Conservation (phyloP, 805 yeast genomes). For the Kazachstania kunashirensis region DNA sequence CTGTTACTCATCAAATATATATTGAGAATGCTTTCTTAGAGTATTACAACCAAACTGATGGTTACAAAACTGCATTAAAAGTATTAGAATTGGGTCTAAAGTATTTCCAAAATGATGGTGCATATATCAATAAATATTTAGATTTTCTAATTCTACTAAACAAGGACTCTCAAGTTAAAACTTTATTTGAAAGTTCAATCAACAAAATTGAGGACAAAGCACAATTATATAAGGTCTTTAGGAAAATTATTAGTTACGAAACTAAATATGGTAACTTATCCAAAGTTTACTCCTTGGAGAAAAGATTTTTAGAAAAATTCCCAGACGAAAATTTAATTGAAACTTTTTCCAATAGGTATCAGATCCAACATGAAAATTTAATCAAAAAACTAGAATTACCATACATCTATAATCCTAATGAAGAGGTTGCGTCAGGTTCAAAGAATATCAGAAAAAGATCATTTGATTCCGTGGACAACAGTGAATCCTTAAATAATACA, state of each 20-base stretch:
- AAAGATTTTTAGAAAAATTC: conserved; percentile 54
- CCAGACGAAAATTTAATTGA: conserved; percentile 42
- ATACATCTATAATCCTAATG: conserved; percentile 17
- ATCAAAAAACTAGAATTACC: conserved; percentile 29
- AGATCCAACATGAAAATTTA: conserved; percentile 29
- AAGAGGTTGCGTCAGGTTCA: neutral
- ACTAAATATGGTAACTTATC: conserved; percentile 59
- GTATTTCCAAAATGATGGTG: conserved; percentile 41
- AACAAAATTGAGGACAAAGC: conserved; percentile 33
- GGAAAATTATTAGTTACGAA: conserved; percentile 58
- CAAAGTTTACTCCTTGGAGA: conserved; percentile 56
- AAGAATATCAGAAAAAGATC: conserved; percentile 1
- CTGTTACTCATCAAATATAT: conserved; percentile 64
- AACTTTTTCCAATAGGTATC: conserved; percentile 32
- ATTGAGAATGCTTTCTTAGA: conserved; percentile 80
- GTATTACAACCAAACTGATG: conserved; percentile 46
- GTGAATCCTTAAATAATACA: neutral
- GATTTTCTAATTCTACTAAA: conserved; percentile 59
- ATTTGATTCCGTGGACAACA: too few species aligned
- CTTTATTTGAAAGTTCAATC: conserved; percentile 69
- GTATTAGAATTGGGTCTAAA: conserved; percentile 75
- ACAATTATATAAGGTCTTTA: conserved; percentile 40
- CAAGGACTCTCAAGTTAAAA: conserved; percentile 67
- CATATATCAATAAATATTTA: conserved; percentile 58
- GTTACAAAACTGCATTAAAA: conserved; percentile 57